A percentile compares a stretch with the other conserved stretches of the same genome.
phyloP scores from a whole-genome alignment of 1,284 basidiomycete species.

The Phylloporus sp. region DNA sequence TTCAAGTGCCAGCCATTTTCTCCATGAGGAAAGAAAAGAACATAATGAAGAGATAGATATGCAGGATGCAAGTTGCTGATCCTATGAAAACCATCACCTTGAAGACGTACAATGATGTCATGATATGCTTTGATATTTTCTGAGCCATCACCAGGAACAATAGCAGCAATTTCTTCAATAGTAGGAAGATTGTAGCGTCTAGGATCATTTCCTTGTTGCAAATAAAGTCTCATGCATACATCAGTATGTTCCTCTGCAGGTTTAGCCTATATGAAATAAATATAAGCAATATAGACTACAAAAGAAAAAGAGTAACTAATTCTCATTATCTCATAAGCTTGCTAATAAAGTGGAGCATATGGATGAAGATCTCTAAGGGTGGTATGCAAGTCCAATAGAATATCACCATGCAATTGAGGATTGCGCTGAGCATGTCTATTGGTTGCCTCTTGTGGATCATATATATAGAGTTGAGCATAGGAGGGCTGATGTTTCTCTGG shows the following conservation, averaged over 20 bases:
- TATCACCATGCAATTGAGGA: conserved; percentile 20
- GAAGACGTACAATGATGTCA: too few species aligned
- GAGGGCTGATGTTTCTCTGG: conserved; percentile 19
- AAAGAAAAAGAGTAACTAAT: too few species aligned
- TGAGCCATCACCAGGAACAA: neutral
- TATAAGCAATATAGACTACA: too few species aligned
- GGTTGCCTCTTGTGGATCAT: neutral
- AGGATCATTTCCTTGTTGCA: too few species aligned
- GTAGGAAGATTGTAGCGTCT: neutral
- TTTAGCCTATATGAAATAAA: too few species aligned
- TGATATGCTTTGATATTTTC: too few species aligned
- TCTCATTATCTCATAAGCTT: neutral
- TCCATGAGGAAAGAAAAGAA: too few species aligned
- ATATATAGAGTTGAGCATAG: conserved; percentile 41
- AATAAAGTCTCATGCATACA: too few species aligned
- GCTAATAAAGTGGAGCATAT: neutral
- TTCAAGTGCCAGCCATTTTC: neutral
- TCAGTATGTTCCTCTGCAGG: too few species aligned
- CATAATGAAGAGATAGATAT: too few species aligned
- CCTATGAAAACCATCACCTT: too few species aligned
- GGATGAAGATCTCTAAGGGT: conserved; percentile 22
- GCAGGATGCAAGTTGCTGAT: too few species aligned
- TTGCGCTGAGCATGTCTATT: conserved; percentile 22
- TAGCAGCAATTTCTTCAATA: neutral
- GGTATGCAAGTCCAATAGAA: conserved; percentile 33